These are phyloP conservation scores for Tolypocladium amazonense DNA, from an alignment of 2,329 filamentous ascomycete species.

Conservation along the genomic window DNA sequence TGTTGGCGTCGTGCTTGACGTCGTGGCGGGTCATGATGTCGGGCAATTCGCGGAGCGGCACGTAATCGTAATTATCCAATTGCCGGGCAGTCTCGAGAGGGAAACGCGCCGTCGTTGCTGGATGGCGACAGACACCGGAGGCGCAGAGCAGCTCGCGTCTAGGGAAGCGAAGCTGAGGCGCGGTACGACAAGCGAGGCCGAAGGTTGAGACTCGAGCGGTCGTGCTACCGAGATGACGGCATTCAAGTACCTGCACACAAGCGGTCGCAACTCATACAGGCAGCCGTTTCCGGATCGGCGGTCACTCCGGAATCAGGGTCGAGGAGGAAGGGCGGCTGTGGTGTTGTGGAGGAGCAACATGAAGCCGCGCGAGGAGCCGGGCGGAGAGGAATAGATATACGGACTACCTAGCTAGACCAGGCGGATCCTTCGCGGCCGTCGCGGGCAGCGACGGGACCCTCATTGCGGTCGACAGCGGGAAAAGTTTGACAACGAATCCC, in stretches of 20 bases:
- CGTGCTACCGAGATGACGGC: background rate
- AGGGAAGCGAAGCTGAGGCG: background rate
- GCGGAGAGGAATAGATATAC: background rate
- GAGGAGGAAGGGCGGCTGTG: background rate
- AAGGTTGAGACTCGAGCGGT: background rate
- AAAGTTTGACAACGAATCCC: background rate
- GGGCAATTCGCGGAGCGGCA: background rate
- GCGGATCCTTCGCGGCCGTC: background rate
- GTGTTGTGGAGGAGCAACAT: background rate
- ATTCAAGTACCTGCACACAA: background rate
- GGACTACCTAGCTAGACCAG: background rate
- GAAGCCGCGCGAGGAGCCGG: background rate
- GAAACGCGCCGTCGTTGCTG: background rate
- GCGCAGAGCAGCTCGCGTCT: background rate
- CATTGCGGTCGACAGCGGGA: background rate
- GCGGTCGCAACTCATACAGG: background rate
- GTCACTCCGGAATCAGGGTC: background rate
- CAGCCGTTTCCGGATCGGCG: background rate
- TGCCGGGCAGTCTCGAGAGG: background rate
- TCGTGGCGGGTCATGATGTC: slow-evolving; percentile 8
- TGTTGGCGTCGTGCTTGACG: slow-evolving; percentile 12
- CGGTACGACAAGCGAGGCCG: background rate
- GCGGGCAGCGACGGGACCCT: background rate
- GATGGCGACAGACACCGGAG: background rate
- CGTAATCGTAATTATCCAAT: background rate